Evolutionary conservation across 2,329 filamentous ascomycete species (phyloP).

Genomic region (Xylaria sp.): DNA sequence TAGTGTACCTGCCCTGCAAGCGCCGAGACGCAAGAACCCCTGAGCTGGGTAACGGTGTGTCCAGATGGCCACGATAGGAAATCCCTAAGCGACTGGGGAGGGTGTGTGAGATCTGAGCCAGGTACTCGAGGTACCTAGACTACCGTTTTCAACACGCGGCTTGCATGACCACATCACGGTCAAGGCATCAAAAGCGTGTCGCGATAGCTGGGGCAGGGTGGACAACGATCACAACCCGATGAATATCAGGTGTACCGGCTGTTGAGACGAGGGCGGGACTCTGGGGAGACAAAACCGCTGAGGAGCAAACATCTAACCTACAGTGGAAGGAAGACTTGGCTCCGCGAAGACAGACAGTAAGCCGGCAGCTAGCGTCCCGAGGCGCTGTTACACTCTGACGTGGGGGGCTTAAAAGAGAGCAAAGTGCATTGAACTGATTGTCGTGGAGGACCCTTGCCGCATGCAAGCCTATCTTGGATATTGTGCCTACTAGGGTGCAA

Average conservation of each 20-base stretch:
- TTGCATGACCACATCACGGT: slow-evolving; percentile 7
- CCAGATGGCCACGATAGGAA: not conserved
- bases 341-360: slow-evolving; percentile 20
- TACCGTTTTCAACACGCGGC: slow-evolving; percentile 1
- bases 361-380: slow-evolving; percentile 15
- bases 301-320: not conserved
- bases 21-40: slow-evolving; percentile 18
- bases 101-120: not conserved
- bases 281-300: not conserved
- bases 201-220: not conserved
- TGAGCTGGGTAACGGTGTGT: not conserved
- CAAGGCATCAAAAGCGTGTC: not conserved
- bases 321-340: not conserved
- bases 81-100: not conserved
- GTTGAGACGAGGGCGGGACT: not conserved
- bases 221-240: not conserved
- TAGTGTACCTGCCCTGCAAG: slow-evolving; percentile 8
- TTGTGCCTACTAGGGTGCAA: not conserved
- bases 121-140: not conserved
- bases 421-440: not conserved
- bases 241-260: not conserved
- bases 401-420: not conserved
- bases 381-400: slow-evolving; percentile 21
- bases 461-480: not conserved
- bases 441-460: slow-evolving; percentile 9